Conservation (phyloP, 768 basidiomycete species). For the Trametes cinnabarina region DNA sequence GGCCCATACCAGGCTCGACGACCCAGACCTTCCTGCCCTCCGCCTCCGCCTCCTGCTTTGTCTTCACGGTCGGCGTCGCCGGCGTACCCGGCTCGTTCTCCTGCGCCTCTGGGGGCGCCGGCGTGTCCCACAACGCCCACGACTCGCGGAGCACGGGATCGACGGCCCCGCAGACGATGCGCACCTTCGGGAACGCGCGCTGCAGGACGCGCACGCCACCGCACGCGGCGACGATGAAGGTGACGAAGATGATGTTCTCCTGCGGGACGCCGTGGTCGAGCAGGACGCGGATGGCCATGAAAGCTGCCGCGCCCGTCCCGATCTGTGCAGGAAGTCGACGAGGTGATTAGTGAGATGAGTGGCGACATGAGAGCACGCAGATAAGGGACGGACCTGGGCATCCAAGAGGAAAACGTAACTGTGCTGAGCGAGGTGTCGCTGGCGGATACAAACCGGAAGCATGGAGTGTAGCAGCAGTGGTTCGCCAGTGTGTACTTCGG, state of each 20-base stretch:
- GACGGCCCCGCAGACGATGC: conserved; percentile 80
- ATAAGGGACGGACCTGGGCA: conserved; percentile 56
- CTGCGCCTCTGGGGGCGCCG: conserved; percentile 32
- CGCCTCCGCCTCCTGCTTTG: conserved; percentile 20
- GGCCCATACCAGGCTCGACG: conserved; percentile 86
- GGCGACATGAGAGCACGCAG: neutral
- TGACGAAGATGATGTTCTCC: conserved; percentile 84
- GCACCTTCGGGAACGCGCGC: conserved; percentile 81
- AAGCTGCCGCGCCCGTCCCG: conserved; percentile 87
- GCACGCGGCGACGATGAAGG: conserved; percentile 81
- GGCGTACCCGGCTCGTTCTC: neutral
- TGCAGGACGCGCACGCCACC: conserved; percentile 79
- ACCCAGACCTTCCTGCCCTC: conserved; percentile 72
- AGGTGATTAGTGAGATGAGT: neutral
- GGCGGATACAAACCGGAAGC: conserved; percentile 73
- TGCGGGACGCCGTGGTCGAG: conserved; percentile 89
- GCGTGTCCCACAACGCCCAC: conserved; percentile 40
- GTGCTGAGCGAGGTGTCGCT: conserved; percentile 59
- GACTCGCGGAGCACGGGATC: conserved; percentile 76
- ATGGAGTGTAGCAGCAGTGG: conserved; percentile 80
- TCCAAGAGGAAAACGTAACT: conserved; percentile 88
- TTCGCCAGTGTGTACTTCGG: conserved; percentile 80
- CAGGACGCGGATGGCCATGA: conserved; percentile 93
- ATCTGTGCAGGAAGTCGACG: too few species aligned
- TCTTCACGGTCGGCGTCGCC: conserved; percentile 5